phyloP scores from a whole-genome alignment of 2,329 filamentous ascomycete species.

The Colletotrichum sp. region DNA sequence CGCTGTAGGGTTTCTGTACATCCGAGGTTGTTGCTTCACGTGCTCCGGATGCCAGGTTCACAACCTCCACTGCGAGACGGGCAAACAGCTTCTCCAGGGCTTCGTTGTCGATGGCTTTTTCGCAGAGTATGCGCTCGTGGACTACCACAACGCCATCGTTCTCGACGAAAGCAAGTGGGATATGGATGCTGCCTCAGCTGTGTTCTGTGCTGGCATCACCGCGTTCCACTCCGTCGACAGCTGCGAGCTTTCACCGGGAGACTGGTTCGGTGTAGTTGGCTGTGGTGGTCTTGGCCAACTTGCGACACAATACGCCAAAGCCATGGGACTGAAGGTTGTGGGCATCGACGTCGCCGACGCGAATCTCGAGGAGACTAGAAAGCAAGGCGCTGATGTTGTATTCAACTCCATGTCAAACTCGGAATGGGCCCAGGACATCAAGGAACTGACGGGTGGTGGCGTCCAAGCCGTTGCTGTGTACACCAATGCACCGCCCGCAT shows the following conservation, averaged over 20 bases:
- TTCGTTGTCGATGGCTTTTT: conserved; percentile 51
- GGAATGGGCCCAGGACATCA: conserved; percentile 41
- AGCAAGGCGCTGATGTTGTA: conserved; percentile 44
- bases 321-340: conserved; percentile 47
- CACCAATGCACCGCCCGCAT: conserved; percentile 40
- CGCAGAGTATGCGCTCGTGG: conserved; percentile 49
- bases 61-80: conserved; percentile 43
- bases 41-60: conserved; percentile 52
- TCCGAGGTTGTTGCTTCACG: conserved; percentile 48
- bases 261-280: conserved; percentile 48
- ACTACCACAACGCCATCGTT: conserved; percentile 47
- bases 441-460: conserved; percentile 45
- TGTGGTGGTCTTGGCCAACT: conserved; percentile 51
- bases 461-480: conserved; percentile 46
- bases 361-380: conserved; percentile 41
- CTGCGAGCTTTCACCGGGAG: conserved; percentile 36
- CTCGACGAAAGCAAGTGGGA: conserved; percentile 39
- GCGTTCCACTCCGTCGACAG: conserved; percentile 44
- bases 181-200: conserved; percentile 39
- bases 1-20: conserved; percentile 50
- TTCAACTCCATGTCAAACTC: conserved; percentile 46
- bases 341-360: conserved; percentile 49
- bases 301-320: conserved; percentile 50
- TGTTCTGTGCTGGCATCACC: conserved; percentile 58
- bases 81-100: conserved; percentile 44